phyloP scores from a whole-genome alignment of 106 monocot genomes.

The Phalaenopsis equestris region DNA sequence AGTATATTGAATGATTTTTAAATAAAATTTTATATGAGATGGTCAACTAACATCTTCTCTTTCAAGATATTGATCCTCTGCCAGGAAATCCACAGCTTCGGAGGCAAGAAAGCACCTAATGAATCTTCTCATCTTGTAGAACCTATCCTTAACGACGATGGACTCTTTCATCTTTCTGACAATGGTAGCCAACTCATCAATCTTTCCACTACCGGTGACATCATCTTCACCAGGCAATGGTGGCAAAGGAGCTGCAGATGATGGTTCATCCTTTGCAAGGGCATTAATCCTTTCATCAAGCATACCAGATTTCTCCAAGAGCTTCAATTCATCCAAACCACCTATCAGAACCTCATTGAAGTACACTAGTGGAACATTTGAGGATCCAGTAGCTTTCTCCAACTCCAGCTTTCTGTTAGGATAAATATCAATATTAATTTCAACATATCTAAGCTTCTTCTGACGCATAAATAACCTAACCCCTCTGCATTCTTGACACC shows the following conservation, averaged over 20 bases:
- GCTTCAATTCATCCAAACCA: conserved; percentile 54
- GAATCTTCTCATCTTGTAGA: conserved; percentile 84
- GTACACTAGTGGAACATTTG: conserved; percentile 60
- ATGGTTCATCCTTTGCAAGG: conserved; percentile 52
- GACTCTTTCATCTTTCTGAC: conserved; percentile 81
- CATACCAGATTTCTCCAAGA: conserved; percentile 55
- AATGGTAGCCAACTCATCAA: conserved; percentile 79
- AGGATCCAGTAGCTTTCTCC: conserved; percentile 72
- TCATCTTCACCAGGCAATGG: conserved; percentile 96
- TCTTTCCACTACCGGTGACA: conserved; percentile 55
- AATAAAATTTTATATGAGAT: background rate
- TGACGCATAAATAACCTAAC: conserved; percentile 57
- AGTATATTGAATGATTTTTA: background rate
- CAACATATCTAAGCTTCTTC: conserved; percentile 52
- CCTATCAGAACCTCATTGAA: conserved; percentile 76
- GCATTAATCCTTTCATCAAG: conserved; percentile 52
- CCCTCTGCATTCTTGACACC: conserved; percentile 65
- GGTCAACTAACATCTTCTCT: conserved; percentile 63
- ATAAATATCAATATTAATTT: conserved; percentile 85
- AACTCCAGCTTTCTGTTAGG: conserved; percentile 78
- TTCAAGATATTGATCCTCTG: conserved; percentile 84
- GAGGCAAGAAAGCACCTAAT: conserved; percentile 86
- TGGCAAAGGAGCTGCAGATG: conserved; percentile 59
- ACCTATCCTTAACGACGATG: conserved; percentile 56
- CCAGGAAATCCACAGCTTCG: conserved; percentile 85